phyloP scores from a whole-genome alignment of 2,329 filamentous ascomycete genomes.

The Coleophoma cylindrospora region DNA sequence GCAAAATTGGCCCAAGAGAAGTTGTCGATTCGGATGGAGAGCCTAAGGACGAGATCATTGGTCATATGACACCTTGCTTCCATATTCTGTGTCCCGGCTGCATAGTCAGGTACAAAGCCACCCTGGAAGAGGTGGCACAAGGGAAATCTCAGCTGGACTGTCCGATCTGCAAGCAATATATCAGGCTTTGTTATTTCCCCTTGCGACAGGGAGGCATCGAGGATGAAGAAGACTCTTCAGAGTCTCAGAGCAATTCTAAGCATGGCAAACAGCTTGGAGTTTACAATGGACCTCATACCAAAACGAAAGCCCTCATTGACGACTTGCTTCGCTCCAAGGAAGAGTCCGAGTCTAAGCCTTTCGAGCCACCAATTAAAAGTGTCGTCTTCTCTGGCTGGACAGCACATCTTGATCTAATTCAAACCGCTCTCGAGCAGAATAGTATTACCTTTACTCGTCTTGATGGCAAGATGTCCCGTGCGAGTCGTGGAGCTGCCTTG shows the following conservation, averaged over 20 bases:
- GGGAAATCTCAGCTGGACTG: slow-evolving; percentile 49
- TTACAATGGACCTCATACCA: slow-evolving; percentile 86
- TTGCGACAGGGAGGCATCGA: slow-evolving; percentile 46
- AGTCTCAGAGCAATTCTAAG: slow-evolving; percentile 32
- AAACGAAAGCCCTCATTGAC: slow-evolving; percentile 77
- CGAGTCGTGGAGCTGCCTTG: slow-evolving; percentile 69
- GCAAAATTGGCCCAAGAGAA: slow-evolving; percentile 54
- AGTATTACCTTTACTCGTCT: slow-evolving; percentile 72
- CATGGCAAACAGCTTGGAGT: slow-evolving; percentile 55
- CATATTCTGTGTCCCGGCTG: slow-evolving; percentile 79
- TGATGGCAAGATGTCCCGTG: slow-evolving; percentile 81
- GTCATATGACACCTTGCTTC: slow-evolving; percentile 80
- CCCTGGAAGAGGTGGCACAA: slow-evolving; percentile 36
- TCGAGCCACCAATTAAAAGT: slow-evolving; percentile 72
- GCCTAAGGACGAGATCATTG: slow-evolving; percentile 58
- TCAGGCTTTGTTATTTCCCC: slow-evolving; percentile 60
- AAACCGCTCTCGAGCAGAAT: slow-evolving; percentile 67
- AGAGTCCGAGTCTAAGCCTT: slow-evolving; percentile 53
- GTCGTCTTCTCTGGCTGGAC: slow-evolving; percentile 98
- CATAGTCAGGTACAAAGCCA: slow-evolving; percentile 53
- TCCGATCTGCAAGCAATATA: slow-evolving; percentile 60
- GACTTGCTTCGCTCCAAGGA: slow-evolving; percentile 62
- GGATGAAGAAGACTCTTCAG: slow-evolving; percentile 20
- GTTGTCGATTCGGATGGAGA: slow-evolving; percentile 52
- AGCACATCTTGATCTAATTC: slow-evolving; percentile 85